These are phyloP conservation scores for Kuraishia ogatae DNA, from an alignment of 805 yeast genomes.

Conservation along the genomic window DNA sequence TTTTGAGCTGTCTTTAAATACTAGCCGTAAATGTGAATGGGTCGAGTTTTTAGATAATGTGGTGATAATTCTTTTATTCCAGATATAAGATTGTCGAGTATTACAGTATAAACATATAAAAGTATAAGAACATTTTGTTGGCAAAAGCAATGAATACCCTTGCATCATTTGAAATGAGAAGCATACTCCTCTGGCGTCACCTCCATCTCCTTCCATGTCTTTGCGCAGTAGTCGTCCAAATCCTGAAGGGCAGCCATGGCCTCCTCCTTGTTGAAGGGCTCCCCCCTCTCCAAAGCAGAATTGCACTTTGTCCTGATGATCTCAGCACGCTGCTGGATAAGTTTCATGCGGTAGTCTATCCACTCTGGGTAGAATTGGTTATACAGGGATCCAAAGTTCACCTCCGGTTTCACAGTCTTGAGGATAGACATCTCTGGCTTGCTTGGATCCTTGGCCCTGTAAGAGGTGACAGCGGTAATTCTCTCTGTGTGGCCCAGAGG, in stretches of 20 bases:
- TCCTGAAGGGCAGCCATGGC: constrained; percentile 23
- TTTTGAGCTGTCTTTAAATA: constrained; percentile 11
- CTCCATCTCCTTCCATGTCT: constrained; percentile 26
- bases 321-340: constrained; percentile 22
- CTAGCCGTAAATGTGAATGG: no score
- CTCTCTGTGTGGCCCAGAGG: constrained; percentile 32
- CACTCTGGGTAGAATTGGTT: constrained; percentile 31
- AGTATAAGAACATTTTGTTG: no score
- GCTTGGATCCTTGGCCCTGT: constrained; percentile 29
- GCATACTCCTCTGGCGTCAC: constrained; percentile 18
- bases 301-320: constrained; percentile 17
- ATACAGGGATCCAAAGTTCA: constrained; percentile 24
- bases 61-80: not conserved
- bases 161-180: not conserved
- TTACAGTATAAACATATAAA: no score
- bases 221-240: constrained; percentile 16
- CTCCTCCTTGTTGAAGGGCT: constrained; percentile 26
- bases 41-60: no score
- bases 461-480: constrained; percentile 33
- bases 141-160: not conserved
- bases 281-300: constrained; percentile 14
- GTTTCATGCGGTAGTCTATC: constrained; percentile 28
- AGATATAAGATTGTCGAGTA: no score
- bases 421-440: constrained; percentile 29
- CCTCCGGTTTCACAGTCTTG: constrained; percentile 31